These are phyloP conservation scores for Cryptosporidium ubiquitum DNA, from an alignment of 169 alveolate genomes.

Conservation along the genomic window DNA sequence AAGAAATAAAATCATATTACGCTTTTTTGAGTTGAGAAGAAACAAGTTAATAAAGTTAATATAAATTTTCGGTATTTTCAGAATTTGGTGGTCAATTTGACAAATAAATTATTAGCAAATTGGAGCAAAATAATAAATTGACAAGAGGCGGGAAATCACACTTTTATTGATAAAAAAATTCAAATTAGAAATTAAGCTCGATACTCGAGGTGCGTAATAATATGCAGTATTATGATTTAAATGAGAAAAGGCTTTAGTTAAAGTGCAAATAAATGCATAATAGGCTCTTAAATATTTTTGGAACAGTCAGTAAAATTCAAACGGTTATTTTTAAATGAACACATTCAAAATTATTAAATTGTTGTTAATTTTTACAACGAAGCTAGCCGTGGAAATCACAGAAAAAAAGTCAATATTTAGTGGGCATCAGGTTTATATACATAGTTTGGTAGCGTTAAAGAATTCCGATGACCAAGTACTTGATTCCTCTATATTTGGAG, in stretches of 20 bases:
- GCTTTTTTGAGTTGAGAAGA: not conserved
- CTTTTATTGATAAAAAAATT: too few relatives aligned
- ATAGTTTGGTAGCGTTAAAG: not conserved
- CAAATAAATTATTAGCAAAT: not conserved
- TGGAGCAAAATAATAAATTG: not conserved
- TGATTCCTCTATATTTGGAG: slow-evolving; percentile 1
- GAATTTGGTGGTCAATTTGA: too few relatives aligned
- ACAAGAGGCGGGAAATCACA: not conserved
- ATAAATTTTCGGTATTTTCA: too few relatives aligned
- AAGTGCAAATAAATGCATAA: slow-evolving; percentile 5
- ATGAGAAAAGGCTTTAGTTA: not conserved
- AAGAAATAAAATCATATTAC: too few relatives aligned
- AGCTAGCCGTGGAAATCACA: not conserved
- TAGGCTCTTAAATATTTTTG: not conserved
- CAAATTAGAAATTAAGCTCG: slow-evolving; percentile 25
- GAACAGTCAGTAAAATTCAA: not conserved
- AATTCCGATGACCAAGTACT: not conserved
- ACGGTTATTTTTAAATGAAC: slow-evolving; percentile 2
- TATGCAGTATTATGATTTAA: not conserved
- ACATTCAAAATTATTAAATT: not conserved
- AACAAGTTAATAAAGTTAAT: too few relatives aligned
- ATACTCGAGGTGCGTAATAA: slow-evolving; percentile 23
- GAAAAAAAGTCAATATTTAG: not conserved
- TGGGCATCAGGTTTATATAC: not conserved
- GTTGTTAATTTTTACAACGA: not conserved